Evolutionary conservation across 23 red algal species (phyloP).

Genomic region (Gracilaria domingensis): DNA sequence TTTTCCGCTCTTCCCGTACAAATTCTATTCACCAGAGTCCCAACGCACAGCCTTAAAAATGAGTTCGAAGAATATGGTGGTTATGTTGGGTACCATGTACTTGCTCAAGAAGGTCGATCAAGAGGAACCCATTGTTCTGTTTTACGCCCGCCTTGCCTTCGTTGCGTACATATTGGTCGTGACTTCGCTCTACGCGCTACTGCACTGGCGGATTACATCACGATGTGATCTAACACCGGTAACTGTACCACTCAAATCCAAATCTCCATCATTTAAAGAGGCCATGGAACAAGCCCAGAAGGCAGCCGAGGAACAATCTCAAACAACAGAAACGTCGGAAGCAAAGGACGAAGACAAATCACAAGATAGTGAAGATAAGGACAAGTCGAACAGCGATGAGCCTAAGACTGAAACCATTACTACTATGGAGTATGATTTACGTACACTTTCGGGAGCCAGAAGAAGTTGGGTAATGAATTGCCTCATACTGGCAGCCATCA

Average conservation of each 20-base stretch:
- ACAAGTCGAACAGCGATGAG: constrained; percentile 10
- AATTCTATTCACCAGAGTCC: background rate
- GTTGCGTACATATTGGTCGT: constrained; percentile 57
- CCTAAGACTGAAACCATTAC: constrained; percentile 68
- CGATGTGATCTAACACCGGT: constrained; percentile 42
- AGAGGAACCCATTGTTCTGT: constrained; percentile 72
- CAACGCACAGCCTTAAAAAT: constrained; percentile 15
- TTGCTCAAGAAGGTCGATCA: constrained; percentile 57
- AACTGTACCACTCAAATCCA: constrained; percentile 54
- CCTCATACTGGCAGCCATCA: constrained; percentile 80
- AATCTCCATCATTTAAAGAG: constrained; percentile 57
- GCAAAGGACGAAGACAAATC: background rate
- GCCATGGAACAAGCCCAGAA: constrained; percentile 38
- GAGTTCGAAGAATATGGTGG: constrained; percentile 68
- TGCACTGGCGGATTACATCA: constrained; percentile 63
- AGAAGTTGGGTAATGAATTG: constrained; percentile 68
- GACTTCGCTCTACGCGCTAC: constrained; percentile 33
- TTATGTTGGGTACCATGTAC: constrained; percentile 74
- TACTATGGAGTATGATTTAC: constrained; percentile 83
- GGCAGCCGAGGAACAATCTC: constrained; percentile 12
- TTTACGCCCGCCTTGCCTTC: constrained; percentile 61
- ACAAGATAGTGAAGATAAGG: background rate
- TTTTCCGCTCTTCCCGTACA: background rate
- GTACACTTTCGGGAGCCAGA: constrained; percentile 65
- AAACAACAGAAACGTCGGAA: constrained; percentile 15